Evolutionary conservation across 2,329 filamentous ascomycete genomes (phyloP).

Genomic region (Fusarium camptoceras): DNA sequence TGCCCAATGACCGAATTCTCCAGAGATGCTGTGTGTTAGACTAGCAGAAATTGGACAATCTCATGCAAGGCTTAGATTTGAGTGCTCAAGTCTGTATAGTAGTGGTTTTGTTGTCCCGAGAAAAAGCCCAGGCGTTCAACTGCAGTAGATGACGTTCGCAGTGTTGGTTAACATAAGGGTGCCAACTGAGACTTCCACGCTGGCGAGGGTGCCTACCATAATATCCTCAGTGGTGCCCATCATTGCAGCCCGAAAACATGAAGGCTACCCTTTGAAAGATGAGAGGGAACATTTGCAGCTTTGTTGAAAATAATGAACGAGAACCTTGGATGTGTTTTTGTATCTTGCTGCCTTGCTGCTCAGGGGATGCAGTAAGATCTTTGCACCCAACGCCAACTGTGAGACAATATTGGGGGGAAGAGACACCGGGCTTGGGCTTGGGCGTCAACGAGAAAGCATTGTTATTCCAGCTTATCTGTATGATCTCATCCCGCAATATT

Average conservation of each 20-base stretch:
- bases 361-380: background rate
- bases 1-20: background rate
- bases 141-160: background rate
- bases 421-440: background rate
- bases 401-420: background rate
- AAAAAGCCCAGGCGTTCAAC: background rate
- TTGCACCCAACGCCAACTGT: too few relatives aligned
- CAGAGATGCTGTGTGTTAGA: background rate
- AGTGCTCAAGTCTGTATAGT: background rate
- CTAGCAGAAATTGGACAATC: background rate
- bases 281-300: background rate
- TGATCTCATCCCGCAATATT: background rate
- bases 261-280: background rate
- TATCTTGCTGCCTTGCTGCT: background rate
- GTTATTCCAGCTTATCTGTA: background rate
- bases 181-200: background rate
- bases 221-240: background rate
- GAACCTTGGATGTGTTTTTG: background rate
- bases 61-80: background rate
- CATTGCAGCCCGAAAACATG: background rate
- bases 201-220: background rate
- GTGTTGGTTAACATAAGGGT: background rate
- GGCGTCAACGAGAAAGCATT: background rate
- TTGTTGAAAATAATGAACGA: background rate
- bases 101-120: background rate